phyloP scores from a whole-genome alignment of 208 protist genomes.

The Lotmaria passim region DNA sequence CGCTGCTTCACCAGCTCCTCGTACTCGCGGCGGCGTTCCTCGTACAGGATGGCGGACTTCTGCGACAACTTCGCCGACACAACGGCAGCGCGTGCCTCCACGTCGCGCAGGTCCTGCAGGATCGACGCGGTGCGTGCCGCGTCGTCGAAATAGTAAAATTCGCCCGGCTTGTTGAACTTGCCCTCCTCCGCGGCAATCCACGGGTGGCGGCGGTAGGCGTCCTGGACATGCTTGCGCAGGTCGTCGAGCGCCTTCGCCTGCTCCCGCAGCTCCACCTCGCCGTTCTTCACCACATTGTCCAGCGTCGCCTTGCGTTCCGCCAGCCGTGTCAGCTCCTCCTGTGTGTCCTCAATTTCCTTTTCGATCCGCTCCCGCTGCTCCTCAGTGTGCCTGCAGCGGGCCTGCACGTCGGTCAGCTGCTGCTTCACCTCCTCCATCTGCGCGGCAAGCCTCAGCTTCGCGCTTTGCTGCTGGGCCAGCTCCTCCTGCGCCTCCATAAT shows the following conservation, averaged over 20 bases:
- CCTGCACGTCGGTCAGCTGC: slow-evolving; percentile 54
- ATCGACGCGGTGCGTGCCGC: slow-evolving; percentile 57
- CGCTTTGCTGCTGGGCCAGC: slow-evolving; percentile 48
- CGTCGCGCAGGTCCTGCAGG: slow-evolving; percentile 75
- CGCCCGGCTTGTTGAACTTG: slow-evolving; percentile 48
- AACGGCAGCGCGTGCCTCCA: slow-evolving; percentile 69
- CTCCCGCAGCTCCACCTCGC: slow-evolving; percentile 81
- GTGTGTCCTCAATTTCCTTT: slow-evolving; percentile 77
- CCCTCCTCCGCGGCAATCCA: slow-evolving; percentile 61
- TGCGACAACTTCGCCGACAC: slow-evolving; percentile 90
- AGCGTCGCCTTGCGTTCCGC: slow-evolving; percentile 61
- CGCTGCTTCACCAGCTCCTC: slow-evolving; percentile 96
- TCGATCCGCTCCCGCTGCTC: slow-evolving; percentile 68
- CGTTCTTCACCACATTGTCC: slow-evolving; percentile 75
- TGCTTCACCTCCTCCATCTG: slow-evolving; percentile 41
- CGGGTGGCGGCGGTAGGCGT: slow-evolving; percentile 66
- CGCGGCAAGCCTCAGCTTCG: slow-evolving; percentile 37
- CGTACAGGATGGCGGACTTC: slow-evolving; percentile 95
- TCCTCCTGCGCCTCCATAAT: slow-evolving; percentile 66
- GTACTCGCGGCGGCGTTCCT: slow-evolving; percentile 97
- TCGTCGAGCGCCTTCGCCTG: slow-evolving; percentile 54
- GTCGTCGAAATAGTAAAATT: slow-evolving; percentile 77
- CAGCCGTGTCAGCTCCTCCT: slow-evolving; percentile 72
- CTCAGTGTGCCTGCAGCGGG: slow-evolving; percentile 42
- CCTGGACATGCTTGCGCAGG: slow-evolving; percentile 48